Conservation (phyloP, 2,329 filamentous ascomycete genomes). For the Fusarium buxicola region DNA sequence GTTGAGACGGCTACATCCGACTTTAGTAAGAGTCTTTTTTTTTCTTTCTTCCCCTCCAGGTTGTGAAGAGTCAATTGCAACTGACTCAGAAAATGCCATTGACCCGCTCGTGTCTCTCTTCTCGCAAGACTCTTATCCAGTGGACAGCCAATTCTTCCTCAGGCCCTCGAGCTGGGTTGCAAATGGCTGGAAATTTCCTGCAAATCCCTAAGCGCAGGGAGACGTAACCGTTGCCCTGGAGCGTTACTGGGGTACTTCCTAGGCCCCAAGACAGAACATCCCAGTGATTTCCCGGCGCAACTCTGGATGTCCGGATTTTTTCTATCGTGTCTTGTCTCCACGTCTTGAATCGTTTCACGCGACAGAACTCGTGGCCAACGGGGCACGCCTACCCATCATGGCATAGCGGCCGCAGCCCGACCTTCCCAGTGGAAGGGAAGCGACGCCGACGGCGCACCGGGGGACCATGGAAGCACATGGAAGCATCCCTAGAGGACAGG, state of each 20-base stretch:
- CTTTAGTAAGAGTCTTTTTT: slow-evolving; percentile 2
- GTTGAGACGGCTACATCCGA: slow-evolving; percentile 19
- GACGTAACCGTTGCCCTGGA: slow-evolving; percentile 9
- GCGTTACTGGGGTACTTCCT: slow-evolving; percentile 1
- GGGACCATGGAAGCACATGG: slow-evolving; percentile 42
- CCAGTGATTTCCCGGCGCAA: neutral
- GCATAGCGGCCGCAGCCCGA: slow-evolving; percentile 41
- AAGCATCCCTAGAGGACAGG: slow-evolving; percentile 34
- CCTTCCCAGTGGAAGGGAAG: slow-evolving; percentile 43
- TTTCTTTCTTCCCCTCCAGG: neutral
- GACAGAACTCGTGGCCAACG: slow-evolving; percentile 38
- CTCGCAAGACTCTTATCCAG: slow-evolving; percentile 9
- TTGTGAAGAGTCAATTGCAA: slow-evolving; percentile 19
- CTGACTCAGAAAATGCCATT: slow-evolving; percentile 8
- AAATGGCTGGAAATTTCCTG: slow-evolving; percentile 26
- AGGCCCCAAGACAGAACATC: neutral
- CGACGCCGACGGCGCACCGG: slow-evolving; percentile 35
- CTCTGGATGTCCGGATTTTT: slow-evolving; percentile 6
- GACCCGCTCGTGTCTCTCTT: slow-evolving; percentile 9
- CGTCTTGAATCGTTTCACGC: slow-evolving; percentile 17
- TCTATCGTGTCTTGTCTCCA: slow-evolving; percentile 13
- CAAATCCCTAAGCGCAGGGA: slow-evolving; percentile 14
- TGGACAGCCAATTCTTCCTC: slow-evolving; percentile 5
- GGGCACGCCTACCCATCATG: slow-evolving; percentile 37
- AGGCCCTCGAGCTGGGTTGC: slow-evolving; percentile 16